phyloP scores from a whole-genome alignment of 78 protist species.

The Pigoraptor vietnamica region DNA sequence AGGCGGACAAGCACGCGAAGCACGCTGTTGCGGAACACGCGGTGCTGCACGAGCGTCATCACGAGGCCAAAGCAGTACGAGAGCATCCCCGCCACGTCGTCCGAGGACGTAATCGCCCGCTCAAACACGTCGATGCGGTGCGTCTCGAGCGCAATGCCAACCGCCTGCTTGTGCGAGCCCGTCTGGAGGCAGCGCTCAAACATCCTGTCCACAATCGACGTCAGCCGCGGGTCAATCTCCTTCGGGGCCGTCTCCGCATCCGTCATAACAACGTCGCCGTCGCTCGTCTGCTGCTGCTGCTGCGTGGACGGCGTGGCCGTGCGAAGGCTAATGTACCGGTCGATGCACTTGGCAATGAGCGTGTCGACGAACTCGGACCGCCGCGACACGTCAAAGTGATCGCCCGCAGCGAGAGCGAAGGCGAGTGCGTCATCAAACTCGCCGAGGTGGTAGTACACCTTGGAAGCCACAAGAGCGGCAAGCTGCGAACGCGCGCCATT shows the following conservation, averaged over 20 bases:
- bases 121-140: conserved; percentile 87
- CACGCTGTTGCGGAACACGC: conserved; percentile 44
- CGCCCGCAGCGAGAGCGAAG: conserved; percentile 86
- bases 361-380: conserved; percentile 67
- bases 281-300: background rate
- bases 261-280: background rate
- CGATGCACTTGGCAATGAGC: conserved; percentile 29
- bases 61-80: conserved; percentile 41
- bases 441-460: conserved; percentile 91
- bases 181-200: conserved; percentile 51
- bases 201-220: conserved; percentile 71
- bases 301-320: background rate
- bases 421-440: conserved; percentile 66
- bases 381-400: conserved; percentile 62
- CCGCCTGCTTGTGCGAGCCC: conserved; percentile 26
- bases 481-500: background rate
- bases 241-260: background rate
- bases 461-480: conserved; percentile 73
- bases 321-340: conserved; percentile 22
- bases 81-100: conserved; percentile 41
- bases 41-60: conserved; percentile 1
- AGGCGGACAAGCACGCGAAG: conserved; percentile 12
- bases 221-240: conserved; percentile 59
- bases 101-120: conserved; percentile 40
- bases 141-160: conserved; percentile 92